Evolutionary conservation across 140 eudicot species (phyloP).

Genomic region (Erigeron philadelphicus): DNA sequence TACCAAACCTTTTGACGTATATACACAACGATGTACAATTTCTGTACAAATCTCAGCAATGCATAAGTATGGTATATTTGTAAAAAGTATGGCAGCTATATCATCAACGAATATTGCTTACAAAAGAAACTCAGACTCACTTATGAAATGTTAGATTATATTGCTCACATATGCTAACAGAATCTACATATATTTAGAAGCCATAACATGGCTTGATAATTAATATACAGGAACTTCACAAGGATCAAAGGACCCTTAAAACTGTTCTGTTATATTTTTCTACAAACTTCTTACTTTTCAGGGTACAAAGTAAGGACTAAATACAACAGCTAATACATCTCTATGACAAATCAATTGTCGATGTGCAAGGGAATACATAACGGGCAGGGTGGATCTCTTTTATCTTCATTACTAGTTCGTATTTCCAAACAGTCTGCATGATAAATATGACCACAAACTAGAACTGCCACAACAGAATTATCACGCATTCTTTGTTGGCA

Average conservation of each 20-base stretch:
- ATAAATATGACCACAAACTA: conserved; percentile 71
- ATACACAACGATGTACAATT: too few relatives aligned
- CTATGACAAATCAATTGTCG: conserved; percentile 11
- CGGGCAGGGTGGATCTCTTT: conserved; percentile 72
- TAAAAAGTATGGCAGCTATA: too few relatives aligned
- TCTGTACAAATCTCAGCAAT: too few relatives aligned
- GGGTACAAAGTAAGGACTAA: conserved; percentile 23
- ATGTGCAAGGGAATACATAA: conserved; percentile 26
- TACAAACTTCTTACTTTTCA: conserved; percentile 19
- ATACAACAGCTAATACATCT: conserved; percentile 20
- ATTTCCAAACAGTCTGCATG: conserved; percentile 76
- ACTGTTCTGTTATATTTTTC: conserved; percentile 16
- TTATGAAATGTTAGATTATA: not conserved
- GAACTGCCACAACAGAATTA: conserved; percentile 56
- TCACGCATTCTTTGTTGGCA: conserved; percentile 43
- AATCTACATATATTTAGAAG: conserved; percentile 10
- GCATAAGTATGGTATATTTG: too few relatives aligned
- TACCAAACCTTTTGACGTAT: too few relatives aligned
- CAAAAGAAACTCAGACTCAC: too few relatives aligned
- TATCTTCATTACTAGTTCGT: conserved; percentile 43
- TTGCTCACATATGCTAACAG: not conserved
- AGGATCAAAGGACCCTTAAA: conserved; percentile 5
- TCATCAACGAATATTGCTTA: too few relatives aligned
- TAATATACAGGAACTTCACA: not conserved
- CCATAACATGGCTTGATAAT: not conserved